These are phyloP conservation scores for Naegleria fowleri DNA, from an alignment of 208 protist genomes.

Conservation along the genomic window DNA sequence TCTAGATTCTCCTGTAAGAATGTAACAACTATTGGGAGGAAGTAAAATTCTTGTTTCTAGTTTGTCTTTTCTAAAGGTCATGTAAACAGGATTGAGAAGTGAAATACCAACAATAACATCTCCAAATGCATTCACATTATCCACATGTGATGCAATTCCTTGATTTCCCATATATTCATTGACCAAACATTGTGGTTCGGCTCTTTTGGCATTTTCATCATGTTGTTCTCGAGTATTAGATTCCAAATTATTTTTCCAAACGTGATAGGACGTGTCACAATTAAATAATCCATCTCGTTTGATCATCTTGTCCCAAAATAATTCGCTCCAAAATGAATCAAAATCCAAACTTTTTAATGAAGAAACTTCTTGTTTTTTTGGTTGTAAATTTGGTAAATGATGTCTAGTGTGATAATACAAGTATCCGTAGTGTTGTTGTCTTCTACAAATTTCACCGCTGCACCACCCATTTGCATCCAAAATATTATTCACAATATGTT, in stretches of 20 bases:
- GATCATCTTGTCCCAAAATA: background rate
- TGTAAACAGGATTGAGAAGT: background rate
- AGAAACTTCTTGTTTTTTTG: background rate
- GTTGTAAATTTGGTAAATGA: background rate
- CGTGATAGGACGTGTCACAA: background rate
- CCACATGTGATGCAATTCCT: background rate
- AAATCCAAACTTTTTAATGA: background rate
- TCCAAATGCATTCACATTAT: background rate
- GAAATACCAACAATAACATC: background rate
- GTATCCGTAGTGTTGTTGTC: conserved; percentile 19
- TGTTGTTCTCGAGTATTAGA: too few relatives aligned
- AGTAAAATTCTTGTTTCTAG: background rate
- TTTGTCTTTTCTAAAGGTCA: background rate
- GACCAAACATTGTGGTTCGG: background rate
- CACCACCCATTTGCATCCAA: background rate
- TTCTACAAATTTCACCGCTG: background rate
- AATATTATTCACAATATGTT: background rate
- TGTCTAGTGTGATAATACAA: conserved; percentile 13
- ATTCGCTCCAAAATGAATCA: background rate
- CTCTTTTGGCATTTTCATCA: background rate
- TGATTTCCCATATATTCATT: background rate
- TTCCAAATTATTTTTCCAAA: background rate
- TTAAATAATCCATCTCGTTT: conserved; percentile 1
- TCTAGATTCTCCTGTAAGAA: background rate
- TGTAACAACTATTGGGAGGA: background rate